Evolutionary conservation across 768 basidiomycete genomes (phyloP), one percentile per base, ranked within the genome.

Genomic region (Fistulinella prunicolor): DNA sequence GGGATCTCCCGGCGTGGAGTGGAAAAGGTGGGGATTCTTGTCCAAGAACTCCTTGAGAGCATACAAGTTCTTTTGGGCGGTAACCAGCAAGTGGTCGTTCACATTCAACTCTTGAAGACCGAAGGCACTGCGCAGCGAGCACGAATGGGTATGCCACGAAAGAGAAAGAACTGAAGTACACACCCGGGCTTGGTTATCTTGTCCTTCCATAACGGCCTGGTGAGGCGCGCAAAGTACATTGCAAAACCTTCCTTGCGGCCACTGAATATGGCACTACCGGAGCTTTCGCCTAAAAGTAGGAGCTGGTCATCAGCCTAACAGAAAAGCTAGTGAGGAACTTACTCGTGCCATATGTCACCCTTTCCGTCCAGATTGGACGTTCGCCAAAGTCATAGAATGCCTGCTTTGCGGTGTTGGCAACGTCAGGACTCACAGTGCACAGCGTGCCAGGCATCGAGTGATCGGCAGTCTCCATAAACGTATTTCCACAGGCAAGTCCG

Each of bases 181-280:
- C 66, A 87, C 89, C 80, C 73, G 19, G 73, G 55, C 45, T 72
- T 76, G 3, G 86, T 89, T 44, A 99, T 69, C 58, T 85, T 90
- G 42, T 78, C 73, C 57, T 83, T 87, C 95, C 96, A 97, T 51
- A 96, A 74, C 1, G 92, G 89, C 26, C 92, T 73, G 19, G 96
- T 71, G 21, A 96, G 74, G 37, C 96, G 79, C 7, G 91, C 81
- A 63, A 98, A 83, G 64, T 93, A 94, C 23, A 95, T 67, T 0
- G 86, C 86, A 40, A 98, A 76, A 2, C 91, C 94, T 70, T 96
- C 91, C 50, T 93, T 79, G 47, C 93, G 78, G 24, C 93, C 89
- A 55, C 90, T 93, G 66, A 88, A 96, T 46, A 82, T 80, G 3
- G 86, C 81, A 38, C 78, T 85, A 14, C 88, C 86, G 42, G 83